Evolutionary conservation across 1,284 basidiomycete genomes (phyloP).

Genomic region (Cystobasidium sp.): DNA sequence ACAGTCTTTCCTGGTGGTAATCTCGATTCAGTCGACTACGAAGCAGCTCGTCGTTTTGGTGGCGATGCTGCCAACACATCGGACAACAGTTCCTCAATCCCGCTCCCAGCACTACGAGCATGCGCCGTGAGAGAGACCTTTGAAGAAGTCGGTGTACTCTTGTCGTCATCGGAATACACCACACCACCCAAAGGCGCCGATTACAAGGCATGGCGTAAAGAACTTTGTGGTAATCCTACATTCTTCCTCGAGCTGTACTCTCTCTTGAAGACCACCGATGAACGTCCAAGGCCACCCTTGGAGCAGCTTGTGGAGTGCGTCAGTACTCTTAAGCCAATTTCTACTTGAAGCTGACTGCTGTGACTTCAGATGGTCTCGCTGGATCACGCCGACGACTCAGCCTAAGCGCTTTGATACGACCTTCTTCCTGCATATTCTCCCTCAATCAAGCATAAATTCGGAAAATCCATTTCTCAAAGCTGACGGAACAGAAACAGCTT

Average conservation of each 20-base stretch:
- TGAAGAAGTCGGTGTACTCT: slow-evolving; percentile 53
- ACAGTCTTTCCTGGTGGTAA: slow-evolving; percentile 43
- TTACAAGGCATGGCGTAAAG: slow-evolving; percentile 34
- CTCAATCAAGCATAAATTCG: slow-evolving; percentile 17
- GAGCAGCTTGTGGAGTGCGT: slow-evolving; percentile 21
- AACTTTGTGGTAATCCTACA: background rate
- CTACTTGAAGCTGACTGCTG: background rate
- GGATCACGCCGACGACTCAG: slow-evolving; percentile 45
- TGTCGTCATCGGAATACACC: slow-evolving; percentile 21
- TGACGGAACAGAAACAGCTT: slow-evolving; percentile 31
- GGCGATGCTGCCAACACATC: background rate
- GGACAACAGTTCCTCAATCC: background rate
- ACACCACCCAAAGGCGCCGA: slow-evolving; percentile 11
- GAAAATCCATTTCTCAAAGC: slow-evolving; percentile 14
- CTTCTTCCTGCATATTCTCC: slow-evolving; percentile 52
- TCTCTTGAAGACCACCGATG: slow-evolving; percentile 7
- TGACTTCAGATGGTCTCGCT: background rate
- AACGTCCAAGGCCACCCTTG: slow-evolving; percentile 5
- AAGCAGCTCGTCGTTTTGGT: background rate
- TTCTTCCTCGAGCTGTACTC: slow-evolving; percentile 16
- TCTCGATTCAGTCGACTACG: slow-evolving; percentile 23
- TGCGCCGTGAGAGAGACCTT: slow-evolving; percentile 53
- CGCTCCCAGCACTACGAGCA: slow-evolving; percentile 43
- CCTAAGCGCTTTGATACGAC: slow-evolving; percentile 52
- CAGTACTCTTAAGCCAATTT: background rate